Evolutionary conservation across 1,284 basidiomycete species (phyloP), one percentile per base, ranked within the genome.

Genomic region (Puccinia hordei): DNA sequence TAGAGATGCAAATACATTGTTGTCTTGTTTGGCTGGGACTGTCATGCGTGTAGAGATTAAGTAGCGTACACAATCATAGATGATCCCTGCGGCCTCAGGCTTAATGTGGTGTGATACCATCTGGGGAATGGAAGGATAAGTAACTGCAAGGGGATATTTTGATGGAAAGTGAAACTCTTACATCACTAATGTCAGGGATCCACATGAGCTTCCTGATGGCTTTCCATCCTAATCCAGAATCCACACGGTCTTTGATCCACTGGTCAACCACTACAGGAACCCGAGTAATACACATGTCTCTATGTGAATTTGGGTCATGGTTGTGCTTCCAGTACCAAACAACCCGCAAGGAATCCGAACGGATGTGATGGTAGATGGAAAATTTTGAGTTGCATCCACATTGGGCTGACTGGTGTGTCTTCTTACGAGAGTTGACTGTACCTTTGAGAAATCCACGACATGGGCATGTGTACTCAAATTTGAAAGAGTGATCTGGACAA

Each of bases 401-500:
- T 5, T 24, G 2, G 22, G 24, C 38, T 22, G 63, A 46, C 1
- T 6, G 0, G 17, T 66, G 17, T 12, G 41, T 9, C 22, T 41
- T 41, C 22, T 44, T 66, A 4, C 38, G 38, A 17, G 63, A 44
- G 22, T 66, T 33, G 12, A n/a, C 3, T 4, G 27, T 15, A n/a
- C 33, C n/a, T 44, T 41, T 8, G 17, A 17, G 8, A 24, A 19
- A 8, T 6, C 63, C 38, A 27, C 38, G 15, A 44, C 44, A 27
- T 33, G 63, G 63, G 38, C 63, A 66, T 22, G 24, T 41, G 22
- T n/a, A 66, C 44, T 66, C 63, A 41, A 66, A 35, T 33, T 66
- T 66, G 63, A 66, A 66, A 15, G 33, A 61, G 33, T 12, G 57
- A 27, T 61, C n/a, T 5, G 22, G 22, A 61, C 5, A 17, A n/a